phyloP scores from a whole-genome alignment of 1,284 basidiomycete species.

The Puccinia hordei region DNA sequence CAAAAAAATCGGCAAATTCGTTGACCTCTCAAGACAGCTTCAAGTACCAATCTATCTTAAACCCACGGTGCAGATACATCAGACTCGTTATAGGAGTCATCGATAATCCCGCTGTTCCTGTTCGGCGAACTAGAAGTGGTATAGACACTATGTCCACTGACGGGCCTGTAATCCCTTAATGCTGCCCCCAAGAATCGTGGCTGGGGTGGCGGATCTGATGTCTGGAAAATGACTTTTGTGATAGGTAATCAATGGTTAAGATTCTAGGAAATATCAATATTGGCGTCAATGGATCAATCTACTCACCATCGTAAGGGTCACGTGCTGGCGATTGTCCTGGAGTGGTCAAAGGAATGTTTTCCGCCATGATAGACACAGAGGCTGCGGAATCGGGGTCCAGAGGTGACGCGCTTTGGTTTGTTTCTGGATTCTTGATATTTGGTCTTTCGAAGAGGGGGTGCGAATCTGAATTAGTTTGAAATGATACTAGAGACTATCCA shows the following conservation, averaged over 20 bases:
- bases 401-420: not conserved
- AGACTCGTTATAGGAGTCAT: slow-evolving; percentile 14
- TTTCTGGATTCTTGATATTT: not conserved
- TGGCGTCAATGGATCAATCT: not conserved
- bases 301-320: slow-evolving; percentile 14
- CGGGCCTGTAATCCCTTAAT: slow-evolving; percentile 36
- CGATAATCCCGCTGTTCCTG: not conserved
- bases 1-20: not conserved
- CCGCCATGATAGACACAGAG: not conserved
- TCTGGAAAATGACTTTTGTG: slow-evolving; percentile 17
- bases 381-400: not conserved
- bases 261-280: not conserved
- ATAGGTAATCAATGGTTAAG: not conserved
- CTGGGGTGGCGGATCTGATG: not conserved
- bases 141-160: slow-evolving; percentile 29
- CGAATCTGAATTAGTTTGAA: not conserved
- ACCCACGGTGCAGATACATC: slow-evolving; percentile 27
- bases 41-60: not conserved
- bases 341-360: slow-evolving; percentile 9
- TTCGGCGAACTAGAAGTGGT: slow-evolving; percentile 19
- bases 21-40: not conserved
- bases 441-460: not conserved
- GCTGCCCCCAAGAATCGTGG: slow-evolving; percentile 30
- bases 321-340: not conserved
- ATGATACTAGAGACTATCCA: too few relatives aligned